Conservation (phyloP, 2,329 filamentous ascomycete species). For the Escovopsis sp. region DNA sequence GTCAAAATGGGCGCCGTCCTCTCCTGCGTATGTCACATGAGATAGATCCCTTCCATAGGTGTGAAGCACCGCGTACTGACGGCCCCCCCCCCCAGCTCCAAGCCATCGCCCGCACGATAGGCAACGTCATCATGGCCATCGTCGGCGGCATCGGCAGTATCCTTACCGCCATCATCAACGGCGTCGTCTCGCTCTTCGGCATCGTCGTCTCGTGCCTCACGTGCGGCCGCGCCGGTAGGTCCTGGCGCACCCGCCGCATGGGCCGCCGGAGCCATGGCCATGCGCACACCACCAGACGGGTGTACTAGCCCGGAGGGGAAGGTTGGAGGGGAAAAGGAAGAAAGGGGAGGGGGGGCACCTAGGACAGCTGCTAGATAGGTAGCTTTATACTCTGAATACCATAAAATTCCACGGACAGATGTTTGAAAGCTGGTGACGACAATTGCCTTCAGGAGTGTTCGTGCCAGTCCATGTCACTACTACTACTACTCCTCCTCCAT, state of each 20-base stretch:
- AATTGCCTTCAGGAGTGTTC: too few species aligned
- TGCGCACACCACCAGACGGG: constrained; percentile 10
- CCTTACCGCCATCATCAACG: constrained; percentile 51
- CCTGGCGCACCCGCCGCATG: neutral
- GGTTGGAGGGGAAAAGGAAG: neutral
- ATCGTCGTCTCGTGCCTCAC: constrained; percentile 54
- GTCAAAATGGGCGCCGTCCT: constrained; percentile 63
- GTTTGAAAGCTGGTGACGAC: too few species aligned
- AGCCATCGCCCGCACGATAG: constrained; percentile 48
- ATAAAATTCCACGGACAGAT: too few species aligned
- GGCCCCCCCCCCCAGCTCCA: constrained; percentile 30
- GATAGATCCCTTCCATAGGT: too few species aligned
- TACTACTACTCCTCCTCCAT: constrained; percentile 31
- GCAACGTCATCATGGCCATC: constrained; percentile 51
- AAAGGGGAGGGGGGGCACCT: neutral
- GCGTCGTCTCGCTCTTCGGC: constrained; percentile 45
- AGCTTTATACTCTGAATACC: too few species aligned
- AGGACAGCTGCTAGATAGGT: too few species aligned
- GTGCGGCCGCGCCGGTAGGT: constrained; percentile 28
- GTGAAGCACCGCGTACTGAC: too few species aligned
- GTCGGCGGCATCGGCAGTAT: constrained; percentile 52
- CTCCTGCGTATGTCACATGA: constrained; percentile 69
- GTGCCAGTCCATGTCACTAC: too few species aligned
- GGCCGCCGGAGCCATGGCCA: constrained; percentile 6
- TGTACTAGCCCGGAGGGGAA: constrained; percentile 4